A percentile compares a stretch with the other conserved stretches of the same genome.
phyloP scores from a whole-genome alignment of 2,329 filamentous ascomycete species.

The Trichoderma afroharzianum region DNA sequence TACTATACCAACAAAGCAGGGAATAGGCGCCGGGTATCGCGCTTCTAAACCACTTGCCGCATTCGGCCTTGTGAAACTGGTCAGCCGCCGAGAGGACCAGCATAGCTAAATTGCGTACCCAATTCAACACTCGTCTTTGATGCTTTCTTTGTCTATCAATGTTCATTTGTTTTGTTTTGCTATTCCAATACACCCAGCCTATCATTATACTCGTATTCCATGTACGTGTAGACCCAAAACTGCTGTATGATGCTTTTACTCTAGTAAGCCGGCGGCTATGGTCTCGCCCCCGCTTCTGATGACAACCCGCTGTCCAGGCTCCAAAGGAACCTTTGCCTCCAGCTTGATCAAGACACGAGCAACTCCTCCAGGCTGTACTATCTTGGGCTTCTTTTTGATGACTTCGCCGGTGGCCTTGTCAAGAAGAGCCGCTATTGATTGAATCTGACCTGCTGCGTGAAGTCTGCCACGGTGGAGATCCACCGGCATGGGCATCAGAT shows the following conservation, averaged over 20 bases:
- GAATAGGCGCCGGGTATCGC: neutral
- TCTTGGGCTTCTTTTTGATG: slow-evolving; percentile 77
- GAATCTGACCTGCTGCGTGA: slow-evolving; percentile 72
- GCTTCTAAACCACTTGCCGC: neutral
- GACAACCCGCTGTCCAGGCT: slow-evolving; percentile 75
- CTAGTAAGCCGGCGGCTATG: slow-evolving; percentile 67
- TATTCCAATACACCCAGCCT: neutral
- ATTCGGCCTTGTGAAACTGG: neutral
- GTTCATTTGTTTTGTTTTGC: neutral
- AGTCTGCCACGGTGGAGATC: slow-evolving; percentile 85
- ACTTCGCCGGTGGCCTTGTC: slow-evolving; percentile 76
- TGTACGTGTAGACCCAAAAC: neutral
- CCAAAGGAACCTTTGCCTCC: slow-evolving; percentile 70
- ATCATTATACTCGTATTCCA: neutral
- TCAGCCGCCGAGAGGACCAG: neutral
- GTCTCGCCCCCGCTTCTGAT: slow-evolving; percentile 77
- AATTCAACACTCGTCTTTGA: neutral
- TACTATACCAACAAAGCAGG: neutral
- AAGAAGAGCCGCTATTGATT: slow-evolving; percentile 66
- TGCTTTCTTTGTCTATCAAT: neutral
- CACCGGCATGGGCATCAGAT: slow-evolving; percentile 81
- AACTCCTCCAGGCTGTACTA: slow-evolving; percentile 75
- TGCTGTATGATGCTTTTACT: neutral
- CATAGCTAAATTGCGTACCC: neutral
- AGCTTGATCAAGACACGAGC: slow-evolving; percentile 75